phyloP scores from a whole-genome alignment of 352 stramenopile species.

The Hyphochytrium catenoides region DNA sequence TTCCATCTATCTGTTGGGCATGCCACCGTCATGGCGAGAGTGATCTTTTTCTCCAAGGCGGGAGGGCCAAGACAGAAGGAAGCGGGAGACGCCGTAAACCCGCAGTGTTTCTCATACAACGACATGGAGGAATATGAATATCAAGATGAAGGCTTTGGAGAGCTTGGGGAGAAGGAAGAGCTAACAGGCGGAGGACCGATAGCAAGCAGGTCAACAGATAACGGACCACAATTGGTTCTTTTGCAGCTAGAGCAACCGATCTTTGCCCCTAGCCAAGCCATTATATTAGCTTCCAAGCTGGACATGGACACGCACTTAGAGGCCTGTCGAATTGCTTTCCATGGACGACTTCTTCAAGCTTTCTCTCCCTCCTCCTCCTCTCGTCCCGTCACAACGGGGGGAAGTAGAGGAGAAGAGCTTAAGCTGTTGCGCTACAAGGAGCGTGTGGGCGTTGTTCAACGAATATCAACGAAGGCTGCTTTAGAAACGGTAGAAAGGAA shows the following conservation, averaged over 20 bases:
- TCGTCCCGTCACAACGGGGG: too few relatives aligned
- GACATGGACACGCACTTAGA: constrained; percentile 31
- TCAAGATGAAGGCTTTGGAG: constrained; percentile 1
- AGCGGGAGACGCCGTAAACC: neutral
- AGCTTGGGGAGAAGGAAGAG: constrained; percentile 2
- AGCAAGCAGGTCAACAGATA: neutral
- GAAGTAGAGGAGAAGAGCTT: too few relatives aligned
- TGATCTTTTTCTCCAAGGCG: constrained; percentile 47
- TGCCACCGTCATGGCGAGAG: constrained; percentile 31
- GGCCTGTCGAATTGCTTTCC: constrained; percentile 38
- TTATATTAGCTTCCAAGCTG: constrained; percentile 39
- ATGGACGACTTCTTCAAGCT: constrained; percentile 17
- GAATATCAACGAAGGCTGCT: constrained; percentile 6
- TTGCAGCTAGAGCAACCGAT: constrained; percentile 31
- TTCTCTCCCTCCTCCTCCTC: too few relatives aligned
- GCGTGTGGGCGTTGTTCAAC: constrained; percentile 33
- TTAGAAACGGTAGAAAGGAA: constrained; percentile 4
- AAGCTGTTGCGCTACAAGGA: too few relatives aligned
- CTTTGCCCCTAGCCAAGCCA: constrained; percentile 22
- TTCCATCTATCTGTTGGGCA: constrained; percentile 44
- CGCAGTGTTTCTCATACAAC: neutral
- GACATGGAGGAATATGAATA: neutral
- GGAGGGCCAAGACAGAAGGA: neutral
- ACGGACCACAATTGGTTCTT: constrained; percentile 17
- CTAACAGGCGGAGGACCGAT: neutral